Conservation (phyloP, 164 flowering plant species). For the Taxillus chinensis region DNA sequence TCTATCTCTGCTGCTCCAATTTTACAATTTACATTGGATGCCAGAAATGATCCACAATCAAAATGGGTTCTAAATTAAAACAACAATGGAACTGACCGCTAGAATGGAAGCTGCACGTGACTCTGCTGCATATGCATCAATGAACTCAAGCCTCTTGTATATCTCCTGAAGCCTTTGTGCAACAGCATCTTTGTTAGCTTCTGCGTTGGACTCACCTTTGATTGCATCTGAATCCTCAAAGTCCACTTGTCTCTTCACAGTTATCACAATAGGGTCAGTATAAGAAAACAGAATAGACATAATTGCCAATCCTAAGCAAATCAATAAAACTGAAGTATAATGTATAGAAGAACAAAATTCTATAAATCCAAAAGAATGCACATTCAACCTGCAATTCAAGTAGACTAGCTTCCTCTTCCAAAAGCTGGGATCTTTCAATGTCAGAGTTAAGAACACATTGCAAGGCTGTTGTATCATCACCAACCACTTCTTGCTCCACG, state of each 20-base stretch:
- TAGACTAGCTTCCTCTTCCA: constrained; percentile 78
- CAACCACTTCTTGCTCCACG: constrained; percentile 98
- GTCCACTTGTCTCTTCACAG: constrained; percentile 61
- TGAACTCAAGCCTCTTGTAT: constrained; percentile 78
- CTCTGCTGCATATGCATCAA: constrained; percentile 94
- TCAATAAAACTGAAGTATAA: background rate
- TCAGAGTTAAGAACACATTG: constrained; percentile 93
- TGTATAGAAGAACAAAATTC: background rate
- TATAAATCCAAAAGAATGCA: background rate
- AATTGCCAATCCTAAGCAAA: background rate
- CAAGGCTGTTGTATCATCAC: constrained; percentile 79
- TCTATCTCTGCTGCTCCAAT: no score
- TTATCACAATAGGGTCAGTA: constrained; percentile 9
- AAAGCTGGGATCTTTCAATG: constrained; percentile 70
- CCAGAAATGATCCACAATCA: no score
- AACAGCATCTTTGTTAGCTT: constrained; percentile 39
- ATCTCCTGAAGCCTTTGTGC: constrained; percentile 66
- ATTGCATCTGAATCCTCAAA: constrained; percentile 29
- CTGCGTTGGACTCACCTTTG: constrained; percentile 32
- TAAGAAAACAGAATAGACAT: background rate
- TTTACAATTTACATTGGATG: no score
- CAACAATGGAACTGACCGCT: constrained; percentile 50
- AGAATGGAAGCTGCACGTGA: constrained; percentile 95
- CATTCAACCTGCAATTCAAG: constrained; percentile 61
- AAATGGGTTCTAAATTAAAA: no score